These are phyloP conservation scores for Nelumbo lutea DNA, from an alignment of 164 flowering plant genomes.

Conservation along the genomic window DNA sequence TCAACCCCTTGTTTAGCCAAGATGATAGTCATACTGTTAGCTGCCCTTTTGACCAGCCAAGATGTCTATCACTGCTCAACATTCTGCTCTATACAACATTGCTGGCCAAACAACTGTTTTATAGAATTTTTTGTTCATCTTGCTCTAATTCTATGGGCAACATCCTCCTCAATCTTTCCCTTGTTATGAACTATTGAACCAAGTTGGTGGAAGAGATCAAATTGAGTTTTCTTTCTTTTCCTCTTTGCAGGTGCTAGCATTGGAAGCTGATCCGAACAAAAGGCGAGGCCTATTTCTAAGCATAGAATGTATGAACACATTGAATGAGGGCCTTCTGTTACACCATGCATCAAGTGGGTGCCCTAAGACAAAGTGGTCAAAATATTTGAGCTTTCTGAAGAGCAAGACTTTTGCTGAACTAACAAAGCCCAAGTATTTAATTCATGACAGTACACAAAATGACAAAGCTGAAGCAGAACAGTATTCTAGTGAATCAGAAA, in stretches of 20 bases:
- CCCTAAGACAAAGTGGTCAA: slow-evolving; percentile 85
- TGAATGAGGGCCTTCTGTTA: slow-evolving; percentile 82
- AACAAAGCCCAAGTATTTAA: slow-evolving; percentile 58
- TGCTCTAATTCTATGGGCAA: too few relatives aligned
- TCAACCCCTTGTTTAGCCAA: too few relatives aligned
- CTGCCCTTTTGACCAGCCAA: too few relatives aligned
- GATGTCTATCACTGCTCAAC: too few relatives aligned
- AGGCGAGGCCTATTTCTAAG: slow-evolving; percentile 61
- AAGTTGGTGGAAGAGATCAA: neutral
- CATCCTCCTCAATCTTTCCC: too few relatives aligned
- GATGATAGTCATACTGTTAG: too few relatives aligned
- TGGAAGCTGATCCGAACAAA: slow-evolving; percentile 64
- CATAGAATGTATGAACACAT: slow-evolving; percentile 80
- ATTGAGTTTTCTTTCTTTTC: neutral
- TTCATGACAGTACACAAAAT: slow-evolving; percentile 27
- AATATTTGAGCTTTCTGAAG: slow-evolving; percentile 83
- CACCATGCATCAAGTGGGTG: slow-evolving; percentile 81
- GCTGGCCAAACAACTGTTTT: too few relatives aligned
- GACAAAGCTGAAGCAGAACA: slow-evolving; percentile 22
- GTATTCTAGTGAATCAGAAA: slow-evolving; percentile 29
- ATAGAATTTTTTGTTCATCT: too few relatives aligned
- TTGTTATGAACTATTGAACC: too few relatives aligned
- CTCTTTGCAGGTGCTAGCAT: slow-evolving; percentile 46
- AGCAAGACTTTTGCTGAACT: slow-evolving; percentile 74
- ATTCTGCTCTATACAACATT: too few relatives aligned